phyloP scores from a whole-genome alignment of 1,139 yeast species.

The Insectozyma bohioensis region DNA sequence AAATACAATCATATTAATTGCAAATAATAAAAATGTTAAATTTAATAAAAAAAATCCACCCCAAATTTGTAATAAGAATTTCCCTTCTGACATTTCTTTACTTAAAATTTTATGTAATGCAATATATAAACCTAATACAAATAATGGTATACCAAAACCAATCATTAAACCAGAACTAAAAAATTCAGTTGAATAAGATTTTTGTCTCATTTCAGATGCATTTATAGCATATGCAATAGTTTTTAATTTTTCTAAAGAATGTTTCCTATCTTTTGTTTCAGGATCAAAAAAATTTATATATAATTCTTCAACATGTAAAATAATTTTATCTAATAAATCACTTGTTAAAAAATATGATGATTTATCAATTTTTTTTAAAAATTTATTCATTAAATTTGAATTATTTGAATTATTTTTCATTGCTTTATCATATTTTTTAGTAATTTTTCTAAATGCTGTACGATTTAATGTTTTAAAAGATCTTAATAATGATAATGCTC shows the following conservation, averaged over 20 bases:
- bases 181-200: conserved; percentile 40
- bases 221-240: conserved; percentile 45
- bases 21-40: conserved; percentile 61
- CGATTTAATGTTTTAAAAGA: conserved; percentile 77
- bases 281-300: conserved; percentile 66
- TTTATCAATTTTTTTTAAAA: conserved; percentile 59
- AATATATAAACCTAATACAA: conserved; percentile 48
- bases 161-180: conserved; percentile 63
- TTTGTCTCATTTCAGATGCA: conserved; percentile 27
- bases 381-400: conserved; percentile 42
- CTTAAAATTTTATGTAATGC: conserved; percentile 46
- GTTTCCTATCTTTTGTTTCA: conserved; percentile 64
- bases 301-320: conserved; percentile 63
- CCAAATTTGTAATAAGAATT: conserved; percentile 78
- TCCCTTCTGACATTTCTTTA: conserved; percentile 49
- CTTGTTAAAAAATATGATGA: conserved; percentile 60
- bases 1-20: conserved; percentile 73
- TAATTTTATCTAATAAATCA: conserved; percentile 63
- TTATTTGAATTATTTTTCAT: conserved; percentile 42
- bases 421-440: conserved; percentile 86
- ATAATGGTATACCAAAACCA: conserved; percentile 71
- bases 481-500: conserved; percentile 73
- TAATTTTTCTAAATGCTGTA: conserved; percentile 84
- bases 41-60: conserved; percentile 78
- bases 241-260: conserved; percentile 70